A percentile compares a stretch with the other conserved stretches of the same genome.
Conservation (phyloP, 257 asterid genomes). For the Penstemon davidsonii region DNA sequence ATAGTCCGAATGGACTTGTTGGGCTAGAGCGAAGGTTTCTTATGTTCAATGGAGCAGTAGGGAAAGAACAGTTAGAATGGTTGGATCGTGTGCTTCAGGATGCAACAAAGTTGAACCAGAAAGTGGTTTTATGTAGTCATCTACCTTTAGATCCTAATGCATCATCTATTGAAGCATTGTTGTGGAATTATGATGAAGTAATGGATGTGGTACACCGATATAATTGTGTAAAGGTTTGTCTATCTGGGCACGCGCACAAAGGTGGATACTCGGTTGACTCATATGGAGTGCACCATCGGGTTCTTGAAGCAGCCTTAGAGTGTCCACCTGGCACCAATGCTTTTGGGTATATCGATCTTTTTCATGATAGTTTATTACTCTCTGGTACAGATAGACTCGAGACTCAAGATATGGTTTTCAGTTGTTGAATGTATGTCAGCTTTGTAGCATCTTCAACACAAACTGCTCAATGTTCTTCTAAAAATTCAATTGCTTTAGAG, state of each 20-base stretch:
- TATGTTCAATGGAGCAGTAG: slow-evolving; percentile 90
- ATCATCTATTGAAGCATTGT: slow-evolving; percentile 52
- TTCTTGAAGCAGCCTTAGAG: slow-evolving; percentile 89
- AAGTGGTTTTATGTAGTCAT: slow-evolving; percentile 74
- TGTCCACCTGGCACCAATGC: slow-evolving; percentile 87
- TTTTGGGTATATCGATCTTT: slow-evolving; percentile 67
- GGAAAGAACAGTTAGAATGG: slow-evolving; percentile 82
- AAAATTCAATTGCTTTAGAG: neutral
- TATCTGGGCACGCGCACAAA: slow-evolving; percentile 81
- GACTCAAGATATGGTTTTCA: slow-evolving; percentile 69
- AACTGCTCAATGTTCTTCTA: slow-evolving; percentile 3
- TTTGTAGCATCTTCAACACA: neutral
- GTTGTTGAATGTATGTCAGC: slow-evolving; percentile 25
- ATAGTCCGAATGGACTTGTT: slow-evolving; percentile 82
- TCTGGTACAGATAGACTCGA: slow-evolving; percentile 67
- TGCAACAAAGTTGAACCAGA: slow-evolving; percentile 61
- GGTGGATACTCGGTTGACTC: slow-evolving; percentile 76
- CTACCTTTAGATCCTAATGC: slow-evolving; percentile 70
- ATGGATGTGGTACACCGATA: slow-evolving; percentile 77
- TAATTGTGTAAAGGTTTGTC: slow-evolving; percentile 78
- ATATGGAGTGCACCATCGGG: slow-evolving; percentile 78
- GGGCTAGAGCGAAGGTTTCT: slow-evolving; percentile 78
- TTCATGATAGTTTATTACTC: slow-evolving; percentile 58
- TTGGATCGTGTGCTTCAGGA: slow-evolving; percentile 65
- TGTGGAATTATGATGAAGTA: slow-evolving; percentile 92